phyloP scores from a whole-genome alignment of 2,329 filamentous ascomycete species.

The Dissoconium aciculare region DNA sequence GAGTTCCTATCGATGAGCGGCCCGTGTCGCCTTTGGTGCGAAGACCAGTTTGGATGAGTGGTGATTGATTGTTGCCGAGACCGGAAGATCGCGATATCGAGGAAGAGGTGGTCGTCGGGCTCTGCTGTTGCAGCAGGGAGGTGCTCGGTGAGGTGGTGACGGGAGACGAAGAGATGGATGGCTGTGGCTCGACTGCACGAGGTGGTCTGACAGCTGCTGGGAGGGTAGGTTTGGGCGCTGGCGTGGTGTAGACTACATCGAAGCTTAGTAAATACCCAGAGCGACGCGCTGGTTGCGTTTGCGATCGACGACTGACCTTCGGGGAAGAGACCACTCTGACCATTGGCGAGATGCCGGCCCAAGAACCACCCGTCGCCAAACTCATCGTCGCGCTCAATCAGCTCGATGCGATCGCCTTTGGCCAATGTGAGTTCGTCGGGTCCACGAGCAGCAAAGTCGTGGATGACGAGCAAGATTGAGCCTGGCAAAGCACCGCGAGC shows the following conservation, averaged over 20 bases:
- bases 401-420: conserved; percentile 70
- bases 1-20: conserved; percentile 3
- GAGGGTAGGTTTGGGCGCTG: conserved; percentile 23
- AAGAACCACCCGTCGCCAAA: conserved; percentile 73
- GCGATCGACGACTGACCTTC: no score
- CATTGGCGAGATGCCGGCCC: conserved; percentile 57
- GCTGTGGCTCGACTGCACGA: conserved; percentile 5
- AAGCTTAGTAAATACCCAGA: conserved; percentile 9
- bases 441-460: conserved; percentile 84
- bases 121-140: background rate
- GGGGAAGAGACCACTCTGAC: conserved; percentile 64
- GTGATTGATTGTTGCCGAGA: background rate
- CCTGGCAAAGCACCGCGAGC: conserved; percentile 19
- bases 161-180: background rate
- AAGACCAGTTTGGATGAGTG: conserved; percentile 13
- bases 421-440: conserved; percentile 80
- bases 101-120: conserved; percentile 5
- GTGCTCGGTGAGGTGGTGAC: background rate
- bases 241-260: conserved; percentile 26
- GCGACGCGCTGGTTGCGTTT: no score
- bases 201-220: conserved; percentile 5
- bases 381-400: conserved; percentile 70
- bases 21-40: conserved; percentile 6
- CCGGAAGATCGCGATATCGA: background rate
- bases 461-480: conserved; percentile 48